Evolutionary conservation across 331 rosid genomes (phyloP).

Genomic region (Spiraea crenata): DNA sequence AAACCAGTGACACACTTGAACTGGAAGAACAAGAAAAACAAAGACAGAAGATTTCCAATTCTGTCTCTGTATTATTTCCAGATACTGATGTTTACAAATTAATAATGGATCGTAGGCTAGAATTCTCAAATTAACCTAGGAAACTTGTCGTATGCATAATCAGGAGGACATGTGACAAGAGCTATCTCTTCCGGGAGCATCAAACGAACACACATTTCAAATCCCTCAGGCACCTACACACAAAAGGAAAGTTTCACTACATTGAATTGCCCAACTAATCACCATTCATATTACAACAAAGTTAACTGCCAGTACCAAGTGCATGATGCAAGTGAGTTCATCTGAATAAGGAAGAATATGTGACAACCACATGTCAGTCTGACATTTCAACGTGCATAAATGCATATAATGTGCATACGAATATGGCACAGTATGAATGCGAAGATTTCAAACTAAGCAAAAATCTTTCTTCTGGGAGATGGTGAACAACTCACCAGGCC

Average conservation of each 20-base stretch:
- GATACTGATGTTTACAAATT: neutral
- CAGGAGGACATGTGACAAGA: slow-evolving; percentile 87
- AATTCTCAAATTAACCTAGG: slow-evolving; percentile 50
- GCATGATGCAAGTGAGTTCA: neutral
- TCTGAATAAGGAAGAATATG: neutral
- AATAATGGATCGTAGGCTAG: slow-evolving; percentile 9
- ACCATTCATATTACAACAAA: neutral
- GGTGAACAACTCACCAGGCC: slow-evolving; percentile 78
- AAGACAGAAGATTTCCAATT: slow-evolving; percentile 7
- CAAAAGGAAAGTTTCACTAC: neutral
- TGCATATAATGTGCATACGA: neutral
- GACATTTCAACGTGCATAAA: neutral
- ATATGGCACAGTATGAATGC: neutral
- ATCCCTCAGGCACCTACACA: slow-evolving; percentile 83
- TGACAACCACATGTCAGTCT: neutral
- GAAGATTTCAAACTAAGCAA: neutral
- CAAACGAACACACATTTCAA: slow-evolving; percentile 89
- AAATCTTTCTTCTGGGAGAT: slow-evolving; percentile 8
- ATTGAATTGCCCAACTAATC: slow-evolving; percentile 3
- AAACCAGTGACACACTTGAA: slow-evolving; percentile 16
- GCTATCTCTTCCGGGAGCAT: slow-evolving; percentile 97
- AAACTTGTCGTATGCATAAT: slow-evolving; percentile 94
- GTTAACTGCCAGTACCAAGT: neutral
- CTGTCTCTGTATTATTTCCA: neutral
- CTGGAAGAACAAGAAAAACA: slow-evolving; percentile 3